Evolutionary conservation across 2,329 filamentous ascomycete species (phyloP).

Genomic region (Epichloe elymi): DNA sequence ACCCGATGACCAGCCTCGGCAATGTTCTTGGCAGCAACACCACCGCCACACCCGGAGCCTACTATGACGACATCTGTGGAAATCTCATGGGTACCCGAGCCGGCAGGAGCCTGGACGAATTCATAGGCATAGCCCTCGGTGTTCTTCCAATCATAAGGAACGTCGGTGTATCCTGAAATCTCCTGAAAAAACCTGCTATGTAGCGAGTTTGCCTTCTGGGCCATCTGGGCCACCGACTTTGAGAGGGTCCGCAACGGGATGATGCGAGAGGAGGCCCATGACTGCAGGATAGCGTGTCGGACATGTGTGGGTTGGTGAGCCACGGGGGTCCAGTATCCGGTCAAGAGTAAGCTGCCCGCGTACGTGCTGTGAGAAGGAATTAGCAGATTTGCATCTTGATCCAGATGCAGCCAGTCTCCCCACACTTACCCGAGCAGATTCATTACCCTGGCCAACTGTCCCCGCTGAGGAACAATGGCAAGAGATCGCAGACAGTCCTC

Average conservation of each 20-base stretch:
- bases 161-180: slow-evolving; percentile 44
- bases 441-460: slow-evolving; percentile 26
- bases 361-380: slow-evolving; percentile 35
- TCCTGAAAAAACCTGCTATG: slow-evolving; percentile 40
- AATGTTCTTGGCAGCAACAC: slow-evolving; percentile 67
- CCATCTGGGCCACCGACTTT: slow-evolving; percentile 41
- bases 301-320: slow-evolving; percentile 45
- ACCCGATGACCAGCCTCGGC: slow-evolving; percentile 64
- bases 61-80: slow-evolving; percentile 76
- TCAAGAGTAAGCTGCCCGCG: slow-evolving; percentile 50
- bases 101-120: slow-evolving; percentile 44
- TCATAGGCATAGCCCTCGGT: slow-evolving; percentile 40
- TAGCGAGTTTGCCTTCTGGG: slow-evolving; percentile 41
- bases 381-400: neutral
- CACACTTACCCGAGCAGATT: slow-evolving; percentile 29
- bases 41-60: slow-evolving; percentile 77
- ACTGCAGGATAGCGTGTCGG: slow-evolving; percentile 47
- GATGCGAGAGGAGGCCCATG: slow-evolving; percentile 48
- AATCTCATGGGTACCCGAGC: slow-evolving; percentile 39
- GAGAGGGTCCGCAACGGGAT: slow-evolving; percentile 40
- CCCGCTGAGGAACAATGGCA: slow-evolving; percentile 21
- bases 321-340: slow-evolving; percentile 52
- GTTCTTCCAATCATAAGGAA: slow-evolving; percentile 36
- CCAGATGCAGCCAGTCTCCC: neutral
- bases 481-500: slow-evolving; percentile 33